Conservation (phyloP, 1,284 basidiomycete genomes). For the Ceratobasidium theobromae region DNA sequence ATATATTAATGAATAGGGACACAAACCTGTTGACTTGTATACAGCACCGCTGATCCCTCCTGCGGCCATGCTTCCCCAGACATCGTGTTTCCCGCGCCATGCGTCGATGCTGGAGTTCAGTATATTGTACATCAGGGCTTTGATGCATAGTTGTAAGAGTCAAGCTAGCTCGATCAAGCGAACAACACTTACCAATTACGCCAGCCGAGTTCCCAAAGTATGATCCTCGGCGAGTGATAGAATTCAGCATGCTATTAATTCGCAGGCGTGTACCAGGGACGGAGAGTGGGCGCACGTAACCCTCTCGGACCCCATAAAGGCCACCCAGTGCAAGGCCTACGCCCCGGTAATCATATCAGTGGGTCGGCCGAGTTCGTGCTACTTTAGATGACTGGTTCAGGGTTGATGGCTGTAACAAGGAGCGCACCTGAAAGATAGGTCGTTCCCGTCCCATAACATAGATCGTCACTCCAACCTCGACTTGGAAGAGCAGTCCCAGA, state of each 20-base stretch:
- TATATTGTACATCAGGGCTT: slow-evolving; percentile 94
- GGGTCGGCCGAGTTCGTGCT: neutral
- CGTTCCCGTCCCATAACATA: slow-evolving; percentile 98
- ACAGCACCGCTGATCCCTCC: slow-evolving; percentile 89
- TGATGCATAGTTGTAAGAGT: neutral
- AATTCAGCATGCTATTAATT: slow-evolving; percentile 96
- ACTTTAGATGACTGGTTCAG: neutral
- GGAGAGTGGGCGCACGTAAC: slow-evolving; percentile 81
- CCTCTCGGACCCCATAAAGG: slow-evolving; percentile 94
- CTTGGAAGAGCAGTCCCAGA: slow-evolving; percentile 84
- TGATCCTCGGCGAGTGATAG: slow-evolving; percentile 92
- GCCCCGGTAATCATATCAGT: slow-evolving; percentile 43
- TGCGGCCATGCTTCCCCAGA: slow-evolving; percentile 86
- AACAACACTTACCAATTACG: slow-evolving; percentile 72
- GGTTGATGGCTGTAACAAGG: neutral
- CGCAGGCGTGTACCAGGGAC: slow-evolving; percentile 82
- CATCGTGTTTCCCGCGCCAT: slow-evolving; percentile 89
- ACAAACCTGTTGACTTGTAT: slow-evolving; percentile 92
- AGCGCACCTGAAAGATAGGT: slow-evolving; percentile 93
- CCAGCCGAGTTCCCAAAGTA: slow-evolving; percentile 99
- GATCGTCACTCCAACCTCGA: slow-evolving; percentile 98
- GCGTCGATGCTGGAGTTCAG: slow-evolving; percentile 93
- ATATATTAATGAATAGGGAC: slow-evolving; percentile 32
- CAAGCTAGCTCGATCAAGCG: neutral
- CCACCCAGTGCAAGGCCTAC: slow-evolving; percentile 92